phyloP scores from a whole-genome alignment of 129 eudicot species.

The Flaveria linearis region DNA sequence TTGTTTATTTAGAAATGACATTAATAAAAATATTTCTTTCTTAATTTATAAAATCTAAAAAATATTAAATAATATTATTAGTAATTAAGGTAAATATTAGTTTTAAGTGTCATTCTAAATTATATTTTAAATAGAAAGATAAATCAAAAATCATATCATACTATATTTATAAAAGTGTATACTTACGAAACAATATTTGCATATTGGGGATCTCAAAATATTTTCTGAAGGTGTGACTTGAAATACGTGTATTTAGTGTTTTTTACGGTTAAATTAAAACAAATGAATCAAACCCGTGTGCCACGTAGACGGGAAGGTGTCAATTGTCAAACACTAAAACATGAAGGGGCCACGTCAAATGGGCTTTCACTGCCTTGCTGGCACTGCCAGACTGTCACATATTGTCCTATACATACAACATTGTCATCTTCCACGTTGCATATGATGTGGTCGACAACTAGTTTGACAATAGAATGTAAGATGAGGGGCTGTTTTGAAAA shows the following conservation, averaged over 20 bases:
- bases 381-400: conserved; percentile 25
- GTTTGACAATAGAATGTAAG: no score
- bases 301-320: conserved; percentile 9
- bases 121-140: no score
- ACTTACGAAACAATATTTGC: no score
- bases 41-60: no score
- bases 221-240: conserved; percentile 5
- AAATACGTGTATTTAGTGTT: neutral
- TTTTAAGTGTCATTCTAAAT: no score
- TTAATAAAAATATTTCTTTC: no score
- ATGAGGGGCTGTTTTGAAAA: no score
- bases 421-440: conserved; percentile 3
- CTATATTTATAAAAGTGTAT: no score
- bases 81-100: no score
- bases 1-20: no score
- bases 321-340: neutral
- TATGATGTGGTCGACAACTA: neutral
- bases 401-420: conserved; percentile 13
- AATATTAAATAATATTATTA: no score
- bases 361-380: conserved; percentile 19
- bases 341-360: conserved; percentile 26
- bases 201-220: neutral
- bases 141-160: no score
- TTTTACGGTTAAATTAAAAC: neutral
- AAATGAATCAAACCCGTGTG: conserved; percentile 9